These are phyloP conservation scores for Penstemon newberryi DNA, from an alignment of 257 asterid species.

Conservation along the genomic window DNA sequence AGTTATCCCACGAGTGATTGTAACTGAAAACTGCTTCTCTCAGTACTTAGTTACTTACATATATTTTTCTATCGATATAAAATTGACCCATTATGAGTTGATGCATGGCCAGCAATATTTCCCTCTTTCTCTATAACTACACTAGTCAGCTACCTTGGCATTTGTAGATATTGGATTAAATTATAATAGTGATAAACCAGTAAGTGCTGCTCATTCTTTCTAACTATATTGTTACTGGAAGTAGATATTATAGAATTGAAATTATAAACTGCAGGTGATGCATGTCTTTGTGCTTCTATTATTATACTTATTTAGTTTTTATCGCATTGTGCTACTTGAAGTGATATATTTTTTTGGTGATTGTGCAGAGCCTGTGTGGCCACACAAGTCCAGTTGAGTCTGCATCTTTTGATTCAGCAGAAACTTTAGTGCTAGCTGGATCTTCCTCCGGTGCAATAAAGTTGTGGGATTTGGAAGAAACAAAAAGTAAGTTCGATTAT, in stretches of 20 bases:
- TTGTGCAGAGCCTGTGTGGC: constrained; percentile 81
- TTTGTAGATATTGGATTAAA: constrained; percentile 10
- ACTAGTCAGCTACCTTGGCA: neutral
- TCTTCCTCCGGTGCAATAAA: constrained; percentile 95
- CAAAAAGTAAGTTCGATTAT: constrained; percentile 64
- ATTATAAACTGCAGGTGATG: constrained; percentile 16
- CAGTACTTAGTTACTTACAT: neutral
- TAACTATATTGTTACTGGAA: neutral
- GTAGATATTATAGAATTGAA: constrained; percentile 11
- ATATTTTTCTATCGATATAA: neutral
- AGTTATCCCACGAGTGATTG: neutral
- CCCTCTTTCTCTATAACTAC: neutral
- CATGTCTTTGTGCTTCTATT: constrained; percentile 6
- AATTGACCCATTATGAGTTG: neutral
- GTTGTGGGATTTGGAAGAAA: constrained; percentile 97
- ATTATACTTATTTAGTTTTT: constrained; percentile 23
- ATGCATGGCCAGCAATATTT: neutral
- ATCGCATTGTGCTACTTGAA: constrained; percentile 28
- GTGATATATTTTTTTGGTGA: constrained; percentile 25
- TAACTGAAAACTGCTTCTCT: neutral
- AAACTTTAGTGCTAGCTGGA: constrained; percentile 87
- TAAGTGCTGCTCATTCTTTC: neutral
- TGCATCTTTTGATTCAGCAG: constrained; percentile 87
- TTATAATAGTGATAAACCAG: neutral
- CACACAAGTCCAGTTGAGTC: constrained; percentile 96